phyloP scores from a whole-genome alignment of 2,329 filamentous ascomycete species.

The Arthrobotrys iridis region DNA sequence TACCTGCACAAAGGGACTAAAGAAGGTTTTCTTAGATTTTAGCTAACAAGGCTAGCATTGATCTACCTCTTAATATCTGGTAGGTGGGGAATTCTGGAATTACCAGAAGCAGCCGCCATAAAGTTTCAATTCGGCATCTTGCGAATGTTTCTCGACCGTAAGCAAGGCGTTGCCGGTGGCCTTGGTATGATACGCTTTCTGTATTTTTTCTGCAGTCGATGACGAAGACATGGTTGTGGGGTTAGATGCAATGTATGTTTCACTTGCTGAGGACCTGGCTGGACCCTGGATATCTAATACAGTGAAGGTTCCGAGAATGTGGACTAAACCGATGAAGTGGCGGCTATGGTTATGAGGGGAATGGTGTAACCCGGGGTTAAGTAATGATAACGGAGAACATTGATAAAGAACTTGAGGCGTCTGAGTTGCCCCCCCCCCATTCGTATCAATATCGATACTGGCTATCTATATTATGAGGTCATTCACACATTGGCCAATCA shows the following conservation, averaged over 20 bases:
- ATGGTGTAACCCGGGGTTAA: conserved; percentile 9
- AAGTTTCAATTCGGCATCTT: conserved; percentile 76
- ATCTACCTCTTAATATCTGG: conserved; percentile 1
- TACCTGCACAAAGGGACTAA: conserved; percentile 49
- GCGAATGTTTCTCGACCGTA: conserved; percentile 76
- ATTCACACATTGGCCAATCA: conserved; percentile 11
- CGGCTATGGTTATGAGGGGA: conserved; percentile 6
- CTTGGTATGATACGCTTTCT: conserved; percentile 77
- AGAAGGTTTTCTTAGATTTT: conserved; percentile 9
- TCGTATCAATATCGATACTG: conserved; percentile 4
- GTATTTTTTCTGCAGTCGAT: conserved; percentile 54
- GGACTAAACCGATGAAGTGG: background rate
- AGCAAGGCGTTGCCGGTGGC: conserved; percentile 75
- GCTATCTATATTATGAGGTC: background rate
- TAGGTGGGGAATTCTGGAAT: conserved; percentile 54
- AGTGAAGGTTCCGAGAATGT: conserved; percentile 10
- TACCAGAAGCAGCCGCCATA: conserved; percentile 88
- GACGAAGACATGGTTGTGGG: conserved; percentile 32
- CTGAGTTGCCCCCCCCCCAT: too few relatives aligned
- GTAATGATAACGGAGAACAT: background rate
- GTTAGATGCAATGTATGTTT: conserved; percentile 22
- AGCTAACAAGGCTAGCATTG: conserved; percentile 15
- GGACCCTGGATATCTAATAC: conserved; percentile 6
- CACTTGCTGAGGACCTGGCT: conserved; percentile 15
- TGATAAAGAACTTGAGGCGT: background rate